A percentile compares a stretch with the other conserved stretches of the same genome.
Conservation (phyloP, 192 early-diverging fungal genomes). For the Helicostylum pulchrum region DNA sequence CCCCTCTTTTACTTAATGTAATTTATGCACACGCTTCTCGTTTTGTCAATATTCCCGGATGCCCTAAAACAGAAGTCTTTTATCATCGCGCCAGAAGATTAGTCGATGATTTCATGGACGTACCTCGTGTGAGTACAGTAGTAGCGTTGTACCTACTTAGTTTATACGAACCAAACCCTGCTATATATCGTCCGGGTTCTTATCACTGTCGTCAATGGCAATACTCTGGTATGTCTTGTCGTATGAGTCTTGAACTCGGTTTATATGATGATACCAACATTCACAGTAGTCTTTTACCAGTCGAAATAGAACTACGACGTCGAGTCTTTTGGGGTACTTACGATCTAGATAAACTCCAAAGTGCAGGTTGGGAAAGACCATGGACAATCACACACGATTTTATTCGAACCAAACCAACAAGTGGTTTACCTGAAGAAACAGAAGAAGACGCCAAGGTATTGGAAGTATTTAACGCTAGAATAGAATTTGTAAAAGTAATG, state of each 20-base stretch:
- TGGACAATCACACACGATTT: slow-evolving; percentile 5
- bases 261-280: slow-evolving; percentile 14
- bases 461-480: slow-evolving; percentile 9
- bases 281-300: neutral
- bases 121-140: slow-evolving; percentile 28
- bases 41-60: slow-evolving; percentile 11
- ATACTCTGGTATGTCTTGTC: slow-evolving; percentile 31
- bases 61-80: slow-evolving; percentile 28
- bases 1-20: slow-evolving; percentile 29
- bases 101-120: slow-evolving; percentile 34
- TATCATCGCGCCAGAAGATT: slow-evolving; percentile 28
- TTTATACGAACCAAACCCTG: slow-evolving; percentile 6
- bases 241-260: slow-evolving; percentile 28
- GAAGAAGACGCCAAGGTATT: slow-evolving; percentile 8
- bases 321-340: slow-evolving; percentile 22
- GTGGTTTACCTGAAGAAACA: slow-evolving; percentile 1
- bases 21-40: slow-evolving; percentile 33
- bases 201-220: slow-evolving; percentile 26
- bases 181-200: slow-evolving; percentile 13
- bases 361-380: slow-evolving; percentile 13
- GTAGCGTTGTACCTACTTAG: slow-evolving; percentile 15
- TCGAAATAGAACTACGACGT: slow-evolving; percentile 16
- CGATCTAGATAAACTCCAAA: slow-evolving; percentile 22
- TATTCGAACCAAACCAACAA: neutral
- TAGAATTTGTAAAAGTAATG: slow-evolving; percentile 5